A percentile compares a stretch with the other conserved stretches of the same genome.
These are phyloP conservation scores for Cymbopogon citratus DNA, from an alignment of 176 grass and related monocot species.

Conservation along the genomic window DNA sequence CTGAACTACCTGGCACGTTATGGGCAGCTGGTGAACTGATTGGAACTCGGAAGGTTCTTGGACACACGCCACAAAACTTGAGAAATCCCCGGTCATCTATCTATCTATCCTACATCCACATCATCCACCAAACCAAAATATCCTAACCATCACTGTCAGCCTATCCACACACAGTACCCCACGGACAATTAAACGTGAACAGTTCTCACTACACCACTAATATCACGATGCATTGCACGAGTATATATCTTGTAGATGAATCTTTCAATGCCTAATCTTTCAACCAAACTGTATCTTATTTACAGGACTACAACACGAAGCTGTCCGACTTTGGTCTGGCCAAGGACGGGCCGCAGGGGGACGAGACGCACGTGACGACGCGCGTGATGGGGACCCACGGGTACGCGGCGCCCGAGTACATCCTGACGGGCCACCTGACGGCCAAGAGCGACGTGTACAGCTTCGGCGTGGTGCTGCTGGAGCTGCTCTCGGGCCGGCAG, in stretches of 20 bases:
- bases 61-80: neutral
- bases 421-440: constrained; percentile 82
- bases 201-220: neutral
- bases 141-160: constrained; percentile 13
- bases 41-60: constrained; percentile 8
- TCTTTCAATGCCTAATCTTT: neutral
- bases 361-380: constrained; percentile 78
- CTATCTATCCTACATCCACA: neutral
- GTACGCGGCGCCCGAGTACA: constrained; percentile 81
- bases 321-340: constrained; percentile 89
- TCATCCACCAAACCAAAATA: constrained; percentile 18
- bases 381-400: constrained; percentile 90
- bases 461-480: constrained; percentile 65
- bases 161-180: neutral
- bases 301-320: constrained; percentile 76
- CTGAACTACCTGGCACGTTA: neutral
- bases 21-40: constrained; percentile 1
- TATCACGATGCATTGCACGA: neutral
- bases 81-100: neutral
- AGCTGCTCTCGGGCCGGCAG: constrained; percentile 52
- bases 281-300: neutral
- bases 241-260: neutral
- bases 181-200: neutral
- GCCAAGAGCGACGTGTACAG: constrained; percentile 82
- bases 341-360: constrained; percentile 78